A percentile compares a stretch with the other conserved stretches of the same genome.
Evolutionary conservation across 108 stramenopile species (phyloP).

Genomic region (Nannochloropsis oceanica): DNA sequence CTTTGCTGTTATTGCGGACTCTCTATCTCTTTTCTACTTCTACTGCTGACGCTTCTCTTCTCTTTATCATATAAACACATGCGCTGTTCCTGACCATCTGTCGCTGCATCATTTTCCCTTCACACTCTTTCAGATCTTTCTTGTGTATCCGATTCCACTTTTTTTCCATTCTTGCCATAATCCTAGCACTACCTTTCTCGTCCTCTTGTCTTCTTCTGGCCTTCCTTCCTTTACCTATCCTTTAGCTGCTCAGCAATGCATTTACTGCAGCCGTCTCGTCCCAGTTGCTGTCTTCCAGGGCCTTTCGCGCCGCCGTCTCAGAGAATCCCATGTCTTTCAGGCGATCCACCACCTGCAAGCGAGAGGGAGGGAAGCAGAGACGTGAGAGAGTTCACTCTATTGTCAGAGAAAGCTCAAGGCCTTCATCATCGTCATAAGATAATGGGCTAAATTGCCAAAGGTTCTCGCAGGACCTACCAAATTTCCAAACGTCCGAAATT

Average conservation of each 20-base stretch:
- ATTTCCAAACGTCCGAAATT: background rate
- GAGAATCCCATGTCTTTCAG: conserved; percentile 96
- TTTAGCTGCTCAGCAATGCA: conserved; percentile 42
- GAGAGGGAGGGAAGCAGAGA: background rate
- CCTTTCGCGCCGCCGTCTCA: conserved; percentile 52
- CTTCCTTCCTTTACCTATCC: background rate
- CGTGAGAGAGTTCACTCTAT: background rate
- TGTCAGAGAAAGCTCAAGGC: background rate
- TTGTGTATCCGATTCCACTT: too few species aligned
- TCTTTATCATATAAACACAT: too few species aligned
- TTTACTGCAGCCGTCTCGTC: conserved; percentile 79
- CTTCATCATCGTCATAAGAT: background rate
- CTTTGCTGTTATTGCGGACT: too few species aligned
- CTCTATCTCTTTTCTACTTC: too few species aligned
- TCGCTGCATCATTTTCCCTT: too few species aligned
- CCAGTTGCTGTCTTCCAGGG: conserved; percentile 66
- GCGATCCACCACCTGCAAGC: conserved; percentile 50
- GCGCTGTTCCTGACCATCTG: too few species aligned
- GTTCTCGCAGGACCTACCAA: background rate
- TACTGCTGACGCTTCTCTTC: too few species aligned
- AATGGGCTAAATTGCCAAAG: background rate
- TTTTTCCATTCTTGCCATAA: too few species aligned
- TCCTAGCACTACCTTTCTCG: too few species aligned
- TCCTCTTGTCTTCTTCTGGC: too few species aligned
- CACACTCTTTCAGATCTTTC: too few species aligned